Conservation (phyloP, 1,139 yeast species). For the Barnettozyma hawaiiensis region DNA sequence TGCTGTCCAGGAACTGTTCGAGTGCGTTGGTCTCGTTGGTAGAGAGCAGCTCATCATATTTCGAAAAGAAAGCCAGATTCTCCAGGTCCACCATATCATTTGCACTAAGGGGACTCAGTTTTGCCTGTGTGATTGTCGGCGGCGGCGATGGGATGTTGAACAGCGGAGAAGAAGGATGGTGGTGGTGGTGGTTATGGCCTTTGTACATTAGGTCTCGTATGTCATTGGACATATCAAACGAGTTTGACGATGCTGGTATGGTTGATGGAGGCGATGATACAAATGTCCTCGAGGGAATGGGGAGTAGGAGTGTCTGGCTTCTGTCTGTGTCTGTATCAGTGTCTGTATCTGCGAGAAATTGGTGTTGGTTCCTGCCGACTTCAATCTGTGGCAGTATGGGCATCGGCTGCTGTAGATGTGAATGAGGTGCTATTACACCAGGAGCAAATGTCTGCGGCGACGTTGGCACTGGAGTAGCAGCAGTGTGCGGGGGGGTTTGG, state of each 20-base stretch:
- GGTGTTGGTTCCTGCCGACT: background rate
- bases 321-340: background rate
- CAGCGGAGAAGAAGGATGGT: background rate
- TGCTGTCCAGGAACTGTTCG: constrained; percentile 35
- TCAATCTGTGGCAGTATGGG: background rate
- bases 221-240: background rate
- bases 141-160: background rate
- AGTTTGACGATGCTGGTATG: background rate
- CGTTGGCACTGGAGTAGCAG: background rate
- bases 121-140: background rate
- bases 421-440: background rate
- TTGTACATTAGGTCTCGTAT: background rate
- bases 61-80: constrained; percentile 8
- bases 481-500: no score
- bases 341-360: background rate
- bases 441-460: constrained; percentile 1
- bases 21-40: constrained; percentile 32
- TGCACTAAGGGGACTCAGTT: background rate
- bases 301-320: background rate
- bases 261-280: background rate
- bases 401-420: constrained; percentile 3
- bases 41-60: constrained; percentile 17
- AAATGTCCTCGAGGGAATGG: constrained; percentile 4
- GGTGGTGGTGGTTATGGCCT: no score
- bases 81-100: constrained; percentile 7